These are phyloP conservation scores for Bipolaris victoriae DNA, from an alignment of 2,329 filamentous ascomycete species.

Conservation along the genomic window DNA sequence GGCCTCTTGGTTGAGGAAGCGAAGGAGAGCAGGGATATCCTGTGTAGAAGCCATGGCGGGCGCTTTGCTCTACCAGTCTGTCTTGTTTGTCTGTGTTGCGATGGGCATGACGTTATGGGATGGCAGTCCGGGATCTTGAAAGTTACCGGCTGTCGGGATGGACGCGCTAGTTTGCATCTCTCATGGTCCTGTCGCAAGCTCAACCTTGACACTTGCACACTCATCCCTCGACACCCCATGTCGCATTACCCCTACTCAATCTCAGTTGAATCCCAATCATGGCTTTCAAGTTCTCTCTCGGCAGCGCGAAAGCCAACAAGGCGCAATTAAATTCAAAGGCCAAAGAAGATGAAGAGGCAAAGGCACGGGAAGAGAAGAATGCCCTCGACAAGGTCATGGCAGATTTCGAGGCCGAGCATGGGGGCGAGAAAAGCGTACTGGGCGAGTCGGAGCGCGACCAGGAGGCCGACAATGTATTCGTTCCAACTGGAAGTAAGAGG, in stretches of 20 bases:
- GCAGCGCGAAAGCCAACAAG: slow-evolving; percentile 33
- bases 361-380: slow-evolving; percentile 40
- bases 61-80: background rate
- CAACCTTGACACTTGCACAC: slow-evolving; percentile 4
- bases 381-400: slow-evolving; percentile 41
- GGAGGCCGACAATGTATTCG: slow-evolving; percentile 32
- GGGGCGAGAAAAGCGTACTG: slow-evolving; percentile 30
- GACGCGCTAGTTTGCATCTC: slow-evolving; percentile 18
- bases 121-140: background rate
- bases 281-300: slow-evolving; percentile 42
- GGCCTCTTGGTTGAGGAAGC: slow-evolving; percentile 64
- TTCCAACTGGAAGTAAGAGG: slow-evolving; percentile 38
- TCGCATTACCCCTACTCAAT: background rate
- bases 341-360: slow-evolving; percentile 41
- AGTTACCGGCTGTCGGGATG: slow-evolving; percentile 1
- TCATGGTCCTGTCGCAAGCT: slow-evolving; percentile 14
- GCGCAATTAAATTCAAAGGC: slow-evolving; percentile 33
- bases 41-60: slow-evolving; percentile 40
- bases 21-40: slow-evolving; percentile 57
- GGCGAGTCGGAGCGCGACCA: slow-evolving; percentile 31
- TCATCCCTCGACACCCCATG: background rate
- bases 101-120: slow-evolving; percentile 12
- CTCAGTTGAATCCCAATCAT: slow-evolving; percentile 17
- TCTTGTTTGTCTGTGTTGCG: background rate
- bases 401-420: slow-evolving; percentile 40